Base-by-base conservation (phyloP, 306 rosid genomes). In the Erythrophleum fordii region DNA sequence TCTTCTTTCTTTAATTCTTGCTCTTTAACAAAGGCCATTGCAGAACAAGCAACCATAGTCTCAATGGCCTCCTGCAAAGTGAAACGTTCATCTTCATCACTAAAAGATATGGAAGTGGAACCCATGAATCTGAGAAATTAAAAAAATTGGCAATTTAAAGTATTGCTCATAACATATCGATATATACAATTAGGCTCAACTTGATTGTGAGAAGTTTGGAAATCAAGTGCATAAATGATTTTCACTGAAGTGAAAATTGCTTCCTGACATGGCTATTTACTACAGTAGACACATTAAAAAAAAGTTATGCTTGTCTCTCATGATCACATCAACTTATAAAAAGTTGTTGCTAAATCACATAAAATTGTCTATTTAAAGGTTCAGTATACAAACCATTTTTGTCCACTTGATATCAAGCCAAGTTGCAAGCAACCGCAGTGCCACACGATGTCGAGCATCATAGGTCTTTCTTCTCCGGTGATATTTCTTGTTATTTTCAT, bases 321-420 rank as follows among this genome's bases (percentile, higher is more conserved):
- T 20, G 74, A 76, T 48, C 49, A 14, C 5, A 60, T 69, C 77
- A 65, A 53, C 39, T 60, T 35, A 53, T 25, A 81, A 61, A 62
- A 61, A 72, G 34, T 39, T 55, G 28, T 80, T 68, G 72, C n/a
- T 10, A 22, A 71, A 48, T 78, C 29, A 26, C 48, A 68, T 72
- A 39, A 31, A 53, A 42, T 81, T 76, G 62, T 28, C 67, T 66
- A 70, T 7, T 55, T 23, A 69, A 60, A 77, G 58, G 77, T 56
- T 80, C 81, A 72, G 77, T 1, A 72, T 44, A 75, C 90, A 84
- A 72, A 95, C 99, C 97, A 95, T 85, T 86, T 91, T 88, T 37
- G 48, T 81, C 97, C 97, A 91, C 83, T 95, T 88, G 86, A 93
- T 60, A 87, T 93, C 97, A 68, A 95, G 88, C 99, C 97, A 95